These are phyloP conservation scores for Fraxinus baroniana DNA, from an alignment of 305 asterid genomes.

Conservation along the genomic window DNA sequence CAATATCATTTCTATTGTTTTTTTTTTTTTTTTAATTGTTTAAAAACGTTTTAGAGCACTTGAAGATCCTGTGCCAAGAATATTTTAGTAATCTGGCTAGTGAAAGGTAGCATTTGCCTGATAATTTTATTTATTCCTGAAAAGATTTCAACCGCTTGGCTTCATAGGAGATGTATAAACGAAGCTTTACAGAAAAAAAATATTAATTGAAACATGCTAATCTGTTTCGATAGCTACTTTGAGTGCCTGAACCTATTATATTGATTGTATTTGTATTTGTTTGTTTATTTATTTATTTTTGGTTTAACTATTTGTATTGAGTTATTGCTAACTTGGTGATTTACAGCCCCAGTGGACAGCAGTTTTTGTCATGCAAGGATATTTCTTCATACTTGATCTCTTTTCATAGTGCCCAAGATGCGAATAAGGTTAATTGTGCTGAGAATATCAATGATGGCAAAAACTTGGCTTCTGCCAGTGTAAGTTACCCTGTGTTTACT, in stretches of 20 bases:
- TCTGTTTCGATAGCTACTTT: not conserved
- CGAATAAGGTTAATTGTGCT: slow-evolving; percentile 24
- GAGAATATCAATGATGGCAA: slow-evolving; percentile 28
- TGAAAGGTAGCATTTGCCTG: not conserved
- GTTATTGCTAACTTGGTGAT: slow-evolving; percentile 28
- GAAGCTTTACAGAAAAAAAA: not conserved
- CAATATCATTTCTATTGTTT: not conserved
- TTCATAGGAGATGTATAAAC: not conserved
- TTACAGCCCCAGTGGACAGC: slow-evolving; percentile 84
- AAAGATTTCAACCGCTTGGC: not conserved
- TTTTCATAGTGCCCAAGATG: slow-evolving; percentile 48
- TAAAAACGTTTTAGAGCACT: not conserved
- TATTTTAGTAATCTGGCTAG: not conserved
- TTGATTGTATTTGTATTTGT: not conserved
- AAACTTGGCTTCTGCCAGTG: slow-evolving; percentile 35
- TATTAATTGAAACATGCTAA: not conserved
- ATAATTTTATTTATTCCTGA: not conserved
- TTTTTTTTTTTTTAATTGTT: not conserved
- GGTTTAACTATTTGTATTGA: slow-evolving; percentile 10
- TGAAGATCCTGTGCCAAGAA: not conserved
- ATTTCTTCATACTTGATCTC: slow-evolving; percentile 65
- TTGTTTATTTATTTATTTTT: not conserved
- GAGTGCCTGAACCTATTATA: not conserved
- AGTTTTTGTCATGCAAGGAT: slow-evolving; percentile 77
- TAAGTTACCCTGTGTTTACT: slow-evolving; percentile 33